Evolutionary conservation across 176 grass and related monocot species (phyloP).

Genomic region (Otatea glauca): DNA sequence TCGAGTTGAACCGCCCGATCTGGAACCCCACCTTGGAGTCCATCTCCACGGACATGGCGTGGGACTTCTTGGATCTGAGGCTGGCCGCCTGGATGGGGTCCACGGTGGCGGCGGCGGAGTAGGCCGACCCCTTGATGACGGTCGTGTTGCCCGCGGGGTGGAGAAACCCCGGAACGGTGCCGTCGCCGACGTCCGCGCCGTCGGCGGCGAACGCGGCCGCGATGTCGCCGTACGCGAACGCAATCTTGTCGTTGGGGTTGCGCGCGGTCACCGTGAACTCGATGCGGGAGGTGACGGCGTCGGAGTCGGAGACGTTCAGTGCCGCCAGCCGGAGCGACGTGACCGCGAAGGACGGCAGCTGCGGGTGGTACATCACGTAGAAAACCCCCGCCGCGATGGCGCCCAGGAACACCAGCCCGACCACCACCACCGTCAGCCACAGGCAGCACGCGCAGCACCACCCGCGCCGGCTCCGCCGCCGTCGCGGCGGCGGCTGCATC

Average conservation of each 20-base stretch:
- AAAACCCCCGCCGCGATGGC: conserved; percentile 82
- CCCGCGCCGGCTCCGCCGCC: conserved; percentile 57
- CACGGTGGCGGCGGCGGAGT: conserved; percentile 41
- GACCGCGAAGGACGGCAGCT: conserved; percentile 69
- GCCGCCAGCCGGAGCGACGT: conserved; percentile 68
- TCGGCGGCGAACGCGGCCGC: conserved; percentile 55
- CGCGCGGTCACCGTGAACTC: conserved; percentile 84
- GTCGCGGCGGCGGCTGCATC: conserved; percentile 26
- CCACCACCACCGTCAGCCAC: conserved; percentile 70
- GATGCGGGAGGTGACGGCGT: conserved; percentile 76
- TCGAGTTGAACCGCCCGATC: conserved; percentile 79
- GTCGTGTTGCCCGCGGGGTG: conserved; percentile 71
- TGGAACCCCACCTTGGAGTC: conserved; percentile 84
- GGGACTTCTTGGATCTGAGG: conserved; percentile 73
- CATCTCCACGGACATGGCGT: conserved; percentile 58
- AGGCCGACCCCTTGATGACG: conserved; percentile 57
- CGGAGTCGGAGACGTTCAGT: conserved; percentile 75
- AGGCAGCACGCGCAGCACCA: conserved; percentile 88
- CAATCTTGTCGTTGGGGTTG: conserved; percentile 88
- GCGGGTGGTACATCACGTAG: conserved; percentile 89
- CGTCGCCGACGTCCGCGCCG: conserved; percentile 63
- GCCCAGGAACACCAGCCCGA: conserved; percentile 68
- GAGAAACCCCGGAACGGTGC: conserved; percentile 74
- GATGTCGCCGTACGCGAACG: conserved; percentile 76
- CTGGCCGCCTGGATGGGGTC: conserved; percentile 62